Evolutionary conservation across 768 basidiomycete genomes (phyloP).

Genomic region (Cystofilobasidium macerans): DNA sequence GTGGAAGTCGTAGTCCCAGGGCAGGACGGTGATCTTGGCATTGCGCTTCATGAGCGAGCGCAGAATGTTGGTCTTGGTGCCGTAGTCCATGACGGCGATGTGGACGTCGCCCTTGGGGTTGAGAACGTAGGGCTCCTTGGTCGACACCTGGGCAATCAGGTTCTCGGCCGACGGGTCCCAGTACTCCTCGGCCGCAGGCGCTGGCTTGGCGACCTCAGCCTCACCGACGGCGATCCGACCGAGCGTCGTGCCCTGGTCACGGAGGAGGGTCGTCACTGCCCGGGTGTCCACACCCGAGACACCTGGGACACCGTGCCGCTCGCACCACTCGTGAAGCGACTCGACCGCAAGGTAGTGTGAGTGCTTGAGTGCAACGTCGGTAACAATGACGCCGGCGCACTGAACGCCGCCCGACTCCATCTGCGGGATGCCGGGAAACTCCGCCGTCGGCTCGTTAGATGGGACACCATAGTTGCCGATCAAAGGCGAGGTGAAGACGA

Average conservation of each 20-base stretch:
- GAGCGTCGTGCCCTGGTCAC: constrained; percentile 93
- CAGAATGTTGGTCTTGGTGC: constrained; percentile 92
- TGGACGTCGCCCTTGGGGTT: constrained; percentile 79
- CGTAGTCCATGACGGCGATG: constrained; percentile 94
- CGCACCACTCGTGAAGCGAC: constrained; percentile 85
- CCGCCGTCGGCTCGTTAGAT: constrained; percentile 46
- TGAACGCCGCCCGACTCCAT: constrained; percentile 84
- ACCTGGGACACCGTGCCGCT: constrained; percentile 75
- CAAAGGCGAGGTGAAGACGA: constrained; percentile 95
- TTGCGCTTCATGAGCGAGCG: constrained; percentile 83
- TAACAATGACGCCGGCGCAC: constrained; percentile 82
- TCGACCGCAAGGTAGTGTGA: constrained; percentile 92
- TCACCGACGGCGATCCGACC: constrained; percentile 76
- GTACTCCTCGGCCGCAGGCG: constrained; percentile 57
- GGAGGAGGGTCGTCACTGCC: constrained; percentile 82
- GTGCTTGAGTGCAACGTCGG: constrained; percentile 86
- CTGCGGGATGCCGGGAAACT: constrained; percentile 54
- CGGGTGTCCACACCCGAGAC: constrained; percentile 97
- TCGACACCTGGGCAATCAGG: constrained; percentile 86
- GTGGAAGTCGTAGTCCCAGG: constrained; percentile 98
- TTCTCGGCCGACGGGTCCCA: constrained; percentile 91
- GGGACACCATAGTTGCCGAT: constrained; percentile 99
- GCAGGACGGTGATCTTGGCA: constrained; percentile 85
- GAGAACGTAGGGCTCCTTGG: constrained; percentile 66
- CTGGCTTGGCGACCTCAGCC: constrained; percentile 49